Evolutionary conservation across 2,329 filamentous ascomycete genomes (phyloP).

Genomic region (Fusarium sp.): DNA sequence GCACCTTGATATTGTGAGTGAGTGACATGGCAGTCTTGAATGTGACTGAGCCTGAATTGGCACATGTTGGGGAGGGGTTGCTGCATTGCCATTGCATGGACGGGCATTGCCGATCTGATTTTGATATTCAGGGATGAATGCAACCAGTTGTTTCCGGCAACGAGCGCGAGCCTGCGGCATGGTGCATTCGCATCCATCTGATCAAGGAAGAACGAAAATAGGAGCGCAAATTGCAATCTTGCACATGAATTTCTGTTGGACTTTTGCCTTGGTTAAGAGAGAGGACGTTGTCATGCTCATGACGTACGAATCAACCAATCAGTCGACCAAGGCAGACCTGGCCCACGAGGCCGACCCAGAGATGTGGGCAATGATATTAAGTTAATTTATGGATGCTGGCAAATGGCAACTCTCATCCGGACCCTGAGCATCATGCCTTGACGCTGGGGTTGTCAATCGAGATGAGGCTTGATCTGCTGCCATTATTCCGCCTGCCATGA

Average conservation of each 20-base stretch:
- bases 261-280: not conserved
- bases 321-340: not conserved
- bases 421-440: slow-evolving; percentile 7
- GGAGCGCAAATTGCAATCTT: not conserved
- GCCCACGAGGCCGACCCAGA: not conserved
- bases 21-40: slow-evolving; percentile 8
- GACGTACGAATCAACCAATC: slow-evolving; percentile 5
- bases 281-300: slow-evolving; percentile 6
- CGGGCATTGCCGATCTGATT: slow-evolving; percentile 20
- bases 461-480: slow-evolving; percentile 14
- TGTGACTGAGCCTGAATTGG: slow-evolving; percentile 10
- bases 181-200: not conserved
- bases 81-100: slow-evolving; percentile 3
- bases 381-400: not conserved
- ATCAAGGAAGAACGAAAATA: not conserved
- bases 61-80: slow-evolving; percentile 1
- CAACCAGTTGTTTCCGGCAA: slow-evolving; percentile 9
- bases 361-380: not conserved
- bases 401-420: not conserved
- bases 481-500: slow-evolving; percentile 7
- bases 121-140: slow-evolving; percentile 4
- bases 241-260: not conserved
- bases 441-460: slow-evolving; percentile 27
- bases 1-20: not conserved
- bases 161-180: not conserved